Base-by-base conservation (phyloP, 345 rosid species). In the Aegle marmelos region DNA sequence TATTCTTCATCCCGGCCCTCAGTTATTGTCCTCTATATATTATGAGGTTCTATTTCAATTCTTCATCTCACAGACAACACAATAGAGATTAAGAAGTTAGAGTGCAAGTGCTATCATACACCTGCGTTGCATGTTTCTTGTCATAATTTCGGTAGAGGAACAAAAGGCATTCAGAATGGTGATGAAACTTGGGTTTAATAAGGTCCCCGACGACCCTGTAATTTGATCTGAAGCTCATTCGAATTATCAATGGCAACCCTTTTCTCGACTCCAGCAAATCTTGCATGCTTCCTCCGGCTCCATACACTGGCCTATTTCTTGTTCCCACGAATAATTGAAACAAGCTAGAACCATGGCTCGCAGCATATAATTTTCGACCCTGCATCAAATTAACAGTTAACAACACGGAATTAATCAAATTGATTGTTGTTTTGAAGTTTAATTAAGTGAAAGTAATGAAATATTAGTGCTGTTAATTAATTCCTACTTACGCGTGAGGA, bases 201-300 rank as follows among this genome's bases (percentile, higher is more conserved):
- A 93, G 72, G 69, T 82, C 76, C 87, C 90, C 87, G 11, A 93
- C 88, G 16, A 95, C 90, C 50, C 86, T 84, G 81, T 81, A 91
- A 67, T 79, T 79, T 0, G 94, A 88, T 36, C 77, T 73, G 41
- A 93, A 39, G 16, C 66, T 85, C 62, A 87, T 45, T 0, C 87
- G 82, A 61, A 95, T 73, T 28, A 75, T 68, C 16, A 95, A 31
- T 1, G 98, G 90, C 88, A 93, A 69, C 9, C 97, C 98, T 72
- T 53, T 83, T 22, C 86, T 86, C 0, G 97, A 91, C 21, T 86
- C 89, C 36, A 93, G 82, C 91, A 95, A 65, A 85, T 92, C 98
- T 57, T 87, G 79, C 97, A 93, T 93, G 78, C 72, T 91, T 67
- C 90, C 80, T 64, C 98, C 98, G 0, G 98, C 98, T 7, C 95